Base-by-base conservation (phyloP, 345 rosid genomes). In the Ceriops zippeliana region DNA sequence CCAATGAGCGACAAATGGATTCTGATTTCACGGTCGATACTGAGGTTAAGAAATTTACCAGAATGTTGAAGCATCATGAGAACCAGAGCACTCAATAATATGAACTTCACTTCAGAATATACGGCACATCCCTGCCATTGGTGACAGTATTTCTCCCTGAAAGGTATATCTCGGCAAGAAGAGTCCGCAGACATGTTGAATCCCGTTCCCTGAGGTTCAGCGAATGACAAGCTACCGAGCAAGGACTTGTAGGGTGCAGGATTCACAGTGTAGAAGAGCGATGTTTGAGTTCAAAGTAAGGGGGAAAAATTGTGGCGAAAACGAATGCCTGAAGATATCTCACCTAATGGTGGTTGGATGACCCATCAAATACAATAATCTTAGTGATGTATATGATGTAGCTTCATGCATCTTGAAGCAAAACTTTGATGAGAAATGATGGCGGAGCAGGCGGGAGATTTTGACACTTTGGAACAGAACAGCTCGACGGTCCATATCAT, bases 371-470 rank as follows among this genome's bases (percentile, higher is more conserved):
- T 58, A 52, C 9, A 67, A 71, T 71, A 62, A 71, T 58, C 60
- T 28, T 24, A 52, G 11, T 66, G 21, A 2, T 42, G 21, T 5
- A 28, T 42, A 47, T 65, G 32, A 67, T 76, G 34, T 6, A 24
- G 52, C 35, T 80, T 66, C 31, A 81, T 79, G 83, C 52, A 79
- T 72, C 82, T 77, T 73, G 75, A 84, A 84, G 85, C 83, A 84
- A 79, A 73, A 68, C 52, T 54, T 59, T 30, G 63, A 68, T 17
- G 71, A 71, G 58, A 69, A 74, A 67, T 75, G 77, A 70, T 76
- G 73, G 68, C 37, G 66, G 68, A 67, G 72, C 68, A 73, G 72
- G 59, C 59, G 35, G 57, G 67, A 70, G 80, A 35, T 62, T 70
- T 72, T 65, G 70, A 54, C 46, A 62, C 66, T 52, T 54, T 60